Conservation (phyloP, 2,329 filamentous ascomycete species). For the Diaporthe citri region DNA sequence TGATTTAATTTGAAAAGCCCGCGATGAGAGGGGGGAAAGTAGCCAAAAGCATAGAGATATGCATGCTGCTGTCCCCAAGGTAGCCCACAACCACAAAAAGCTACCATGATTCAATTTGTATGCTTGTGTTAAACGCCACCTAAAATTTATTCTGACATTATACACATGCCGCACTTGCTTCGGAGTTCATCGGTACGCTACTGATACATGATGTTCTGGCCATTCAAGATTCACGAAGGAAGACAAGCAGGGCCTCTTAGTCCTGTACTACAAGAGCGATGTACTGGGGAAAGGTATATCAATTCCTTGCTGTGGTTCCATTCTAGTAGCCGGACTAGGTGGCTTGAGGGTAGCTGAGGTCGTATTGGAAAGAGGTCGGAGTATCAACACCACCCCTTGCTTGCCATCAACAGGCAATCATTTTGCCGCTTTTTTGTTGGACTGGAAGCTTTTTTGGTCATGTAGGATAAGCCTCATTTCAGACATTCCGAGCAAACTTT, state of each 20-base stretch:
- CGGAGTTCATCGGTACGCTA: not conserved
- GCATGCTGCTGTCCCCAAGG: not conserved
- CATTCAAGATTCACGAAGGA: not conserved
- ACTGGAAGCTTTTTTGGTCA: not conserved
- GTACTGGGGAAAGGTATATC: not conserved
- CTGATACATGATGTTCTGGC: not conserved
- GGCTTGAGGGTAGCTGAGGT: not conserved
- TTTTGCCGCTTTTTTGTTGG: not conserved
- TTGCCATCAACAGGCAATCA: not conserved
- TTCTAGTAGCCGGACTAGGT: not conserved
- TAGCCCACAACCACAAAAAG: constrained; percentile 22
- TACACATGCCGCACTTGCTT: not conserved
- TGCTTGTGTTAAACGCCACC: not conserved
- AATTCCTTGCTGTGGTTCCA: not conserved
- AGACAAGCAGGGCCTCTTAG: not conserved
- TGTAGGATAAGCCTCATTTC: not conserved
- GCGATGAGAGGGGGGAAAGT: not conserved
- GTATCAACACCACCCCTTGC: not conserved
- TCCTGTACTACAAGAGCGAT: not conserved
- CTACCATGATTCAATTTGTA: constrained; percentile 25
- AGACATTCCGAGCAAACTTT: not conserved
- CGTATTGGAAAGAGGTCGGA: not conserved
- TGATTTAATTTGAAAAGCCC: constrained; percentile 35
- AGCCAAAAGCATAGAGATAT: constrained; percentile 4
- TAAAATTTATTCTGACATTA: not conserved